A percentile compares a stretch with the other conserved stretches of the same genome.
Evolutionary conservation across 78 protist species (phyloP).

Genomic region (Anaeramoeba ignava): DNA sequence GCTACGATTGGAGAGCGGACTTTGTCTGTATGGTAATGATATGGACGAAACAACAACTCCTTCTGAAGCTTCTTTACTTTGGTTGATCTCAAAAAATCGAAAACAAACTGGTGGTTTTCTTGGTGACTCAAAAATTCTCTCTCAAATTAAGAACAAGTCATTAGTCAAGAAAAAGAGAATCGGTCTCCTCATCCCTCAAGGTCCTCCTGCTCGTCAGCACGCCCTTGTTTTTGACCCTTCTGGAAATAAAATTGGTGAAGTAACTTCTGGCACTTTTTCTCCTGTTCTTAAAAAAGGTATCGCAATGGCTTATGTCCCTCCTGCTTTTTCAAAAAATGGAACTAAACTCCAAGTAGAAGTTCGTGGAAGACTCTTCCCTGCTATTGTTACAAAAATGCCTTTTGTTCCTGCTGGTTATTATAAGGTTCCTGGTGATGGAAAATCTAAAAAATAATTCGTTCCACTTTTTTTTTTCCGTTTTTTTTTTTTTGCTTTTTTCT

Average conservation of each 20-base stretch:
- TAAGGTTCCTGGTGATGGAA: no score
- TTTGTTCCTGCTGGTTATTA: slow-evolving; percentile 70
- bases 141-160: slow-evolving; percentile 37
- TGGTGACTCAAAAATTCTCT: slow-evolving; percentile 57
- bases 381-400: slow-evolving; percentile 64
- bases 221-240: background rate
- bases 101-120: slow-evolving; percentile 71
- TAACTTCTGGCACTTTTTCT: slow-evolving; percentile 64
- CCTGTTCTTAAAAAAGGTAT: slow-evolving; percentile 60
- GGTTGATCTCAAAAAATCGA: slow-evolving; percentile 68
- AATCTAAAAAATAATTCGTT: no score
- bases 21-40: slow-evolving; percentile 91
- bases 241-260: slow-evolving; percentile 48
- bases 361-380: slow-evolving; percentile 24
- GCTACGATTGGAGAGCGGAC: slow-evolving; percentile 88
- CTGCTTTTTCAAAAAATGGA: background rate
- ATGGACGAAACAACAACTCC: slow-evolving; percentile 62
- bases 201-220: slow-evolving; percentile 71
- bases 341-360: slow-evolving; percentile 38
- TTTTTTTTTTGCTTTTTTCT: no score
- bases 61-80: slow-evolving; percentile 62
- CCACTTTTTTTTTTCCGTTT: no score
- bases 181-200: slow-evolving; percentile 43
- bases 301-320: slow-evolving; percentile 70
- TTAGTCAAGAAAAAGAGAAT: slow-evolving; percentile 34